These are phyloP conservation scores for Pilaira anomala DNA, from an alignment of 192 early-diverging fungal species.

Conservation along the genomic window DNA sequence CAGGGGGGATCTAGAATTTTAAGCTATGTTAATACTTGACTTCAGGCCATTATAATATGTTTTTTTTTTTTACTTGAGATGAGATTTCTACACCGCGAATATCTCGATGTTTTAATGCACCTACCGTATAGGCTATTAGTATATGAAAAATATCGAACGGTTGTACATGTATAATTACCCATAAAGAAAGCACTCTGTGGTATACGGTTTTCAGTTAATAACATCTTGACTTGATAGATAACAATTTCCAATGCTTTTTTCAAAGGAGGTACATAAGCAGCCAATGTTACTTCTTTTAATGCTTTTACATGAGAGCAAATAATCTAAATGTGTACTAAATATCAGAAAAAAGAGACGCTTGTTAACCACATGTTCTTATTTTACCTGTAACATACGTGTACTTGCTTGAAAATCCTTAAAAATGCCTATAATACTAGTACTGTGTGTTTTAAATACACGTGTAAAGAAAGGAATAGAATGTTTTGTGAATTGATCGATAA, in stretches of 20 bases:
- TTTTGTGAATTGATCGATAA: constrained; percentile 55
- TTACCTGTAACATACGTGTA: constrained; percentile 51
- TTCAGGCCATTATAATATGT: neutral
- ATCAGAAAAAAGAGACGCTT: neutral
- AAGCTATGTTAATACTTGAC: neutral
- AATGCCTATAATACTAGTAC: constrained; percentile 39
- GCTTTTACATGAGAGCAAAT: constrained; percentile 79
- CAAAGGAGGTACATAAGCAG: constrained; percentile 62
- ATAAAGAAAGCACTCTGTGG: constrained; percentile 40
- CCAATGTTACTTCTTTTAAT: constrained; percentile 56
- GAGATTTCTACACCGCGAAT: constrained; percentile 64
- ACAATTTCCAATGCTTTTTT: constrained; percentile 71
- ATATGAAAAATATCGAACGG: constrained; percentile 32
- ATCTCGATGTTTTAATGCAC: constrained; percentile 68
- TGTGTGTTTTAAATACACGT: constrained; percentile 43
- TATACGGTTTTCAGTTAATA: constrained; percentile 68
- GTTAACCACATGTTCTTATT: neutral
- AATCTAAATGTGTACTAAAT: constrained; percentile 39
- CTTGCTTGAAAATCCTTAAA: constrained; percentile 51
- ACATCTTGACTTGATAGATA: constrained; percentile 68
- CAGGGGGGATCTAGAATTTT: constrained; percentile 16
- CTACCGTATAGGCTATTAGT: constrained; percentile 48
- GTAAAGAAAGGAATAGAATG: constrained; percentile 48
- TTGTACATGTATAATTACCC: constrained; percentile 28
- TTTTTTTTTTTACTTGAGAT: constrained; percentile 54